These are phyloP conservation scores for Aspergillus olivimuriae DNA, from an alignment of 495 filamentous ascomycete species.

Conservation along the genomic window DNA sequence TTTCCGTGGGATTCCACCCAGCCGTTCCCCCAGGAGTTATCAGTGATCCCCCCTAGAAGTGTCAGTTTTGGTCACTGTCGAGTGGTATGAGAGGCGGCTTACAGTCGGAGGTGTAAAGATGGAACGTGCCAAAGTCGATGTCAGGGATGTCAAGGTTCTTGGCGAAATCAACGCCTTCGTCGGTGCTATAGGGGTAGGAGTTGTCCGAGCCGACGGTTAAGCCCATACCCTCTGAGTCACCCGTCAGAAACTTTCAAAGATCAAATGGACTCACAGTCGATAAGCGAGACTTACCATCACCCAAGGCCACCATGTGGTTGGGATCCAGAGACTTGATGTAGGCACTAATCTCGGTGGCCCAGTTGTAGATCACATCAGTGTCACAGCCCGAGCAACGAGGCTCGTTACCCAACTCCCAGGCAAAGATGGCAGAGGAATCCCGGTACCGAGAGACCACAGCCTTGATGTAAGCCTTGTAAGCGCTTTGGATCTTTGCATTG, in stretches of 20 bases:
- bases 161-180: conserved; percentile 58
- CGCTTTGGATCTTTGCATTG: conserved; percentile 44
- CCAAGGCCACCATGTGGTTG: conserved; percentile 61
- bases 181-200: conserved; percentile 51
- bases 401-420: conserved; percentile 70
- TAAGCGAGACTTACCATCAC: conserved; percentile 36
- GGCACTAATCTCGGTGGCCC: conserved; percentile 51
- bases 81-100: conserved; percentile 8
- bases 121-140: conserved; percentile 62
- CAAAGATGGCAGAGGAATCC: conserved; percentile 52
- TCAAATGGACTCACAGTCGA: not conserved
- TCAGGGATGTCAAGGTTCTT: conserved; percentile 49
- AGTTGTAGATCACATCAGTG: conserved; percentile 52
- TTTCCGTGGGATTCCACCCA: conserved; percentile 59
- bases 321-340: conserved; percentile 61
- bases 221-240: conserved; percentile 25
- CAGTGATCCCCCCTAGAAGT: conserved; percentile 27
- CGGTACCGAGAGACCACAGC: conserved; percentile 56
- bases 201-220: conserved; percentile 29
- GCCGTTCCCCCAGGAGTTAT: conserved; percentile 39
- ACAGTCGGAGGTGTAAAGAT: conserved; percentile 51
- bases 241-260: not conserved
- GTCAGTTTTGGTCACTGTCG: not conserved
- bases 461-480: conserved; percentile 58
- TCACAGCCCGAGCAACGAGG: conserved; percentile 58